Evolutionary conservation across 2,329 filamentous ascomycete species (phyloP), one percentile per base, ranked within the genome.

Genomic region (Aspergillus thermomutatus): DNA sequence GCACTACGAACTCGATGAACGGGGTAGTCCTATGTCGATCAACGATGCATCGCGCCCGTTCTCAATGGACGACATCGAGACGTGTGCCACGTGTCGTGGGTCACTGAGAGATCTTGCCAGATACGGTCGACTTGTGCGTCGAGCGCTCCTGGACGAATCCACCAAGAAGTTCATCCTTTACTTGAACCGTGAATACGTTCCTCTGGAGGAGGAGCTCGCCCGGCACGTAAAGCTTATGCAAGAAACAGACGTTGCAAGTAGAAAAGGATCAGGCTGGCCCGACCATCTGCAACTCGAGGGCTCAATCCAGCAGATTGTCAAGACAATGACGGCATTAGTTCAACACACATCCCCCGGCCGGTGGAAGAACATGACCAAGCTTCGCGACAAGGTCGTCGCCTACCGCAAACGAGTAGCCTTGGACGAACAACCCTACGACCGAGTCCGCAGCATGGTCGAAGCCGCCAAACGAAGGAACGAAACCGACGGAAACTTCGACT

Each of bases 151-250:
- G 0, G 85, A 89, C 53, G 82, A 88, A 65, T 77, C 82, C 0
- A 84, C 84, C 0, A 87, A 87, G 70, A 86, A 84, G 59, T 86
- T 89, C 65, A 80, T 87, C n/a, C 64, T 79, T 3, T 83, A 79
- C 74, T 77, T 82, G 0, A 80, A 81, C 7, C 63, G 59, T 6
- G 64, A 73, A 9, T 81, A 77, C 56, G 60, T 75, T 0, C 65
- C 73, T 3, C 71, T 85, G 7, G 73, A 73, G 1, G 58, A 72
- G 1, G 56, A 62, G 21, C 62, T 81, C 8, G 49, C 65, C 1
- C 28, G 50, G 2, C 53, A 62, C 2, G 58, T 73, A 26, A 54
- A 65, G 2, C 31, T 59, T 19, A 58, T 80, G 1, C 61, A 72
- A 25, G 50, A 59, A 0, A 28, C 6, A 21, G 34, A 61, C 14